phyloP scores from a whole-genome alignment of 345 rosid genomes.

The Abelmoschus esculentus region DNA sequence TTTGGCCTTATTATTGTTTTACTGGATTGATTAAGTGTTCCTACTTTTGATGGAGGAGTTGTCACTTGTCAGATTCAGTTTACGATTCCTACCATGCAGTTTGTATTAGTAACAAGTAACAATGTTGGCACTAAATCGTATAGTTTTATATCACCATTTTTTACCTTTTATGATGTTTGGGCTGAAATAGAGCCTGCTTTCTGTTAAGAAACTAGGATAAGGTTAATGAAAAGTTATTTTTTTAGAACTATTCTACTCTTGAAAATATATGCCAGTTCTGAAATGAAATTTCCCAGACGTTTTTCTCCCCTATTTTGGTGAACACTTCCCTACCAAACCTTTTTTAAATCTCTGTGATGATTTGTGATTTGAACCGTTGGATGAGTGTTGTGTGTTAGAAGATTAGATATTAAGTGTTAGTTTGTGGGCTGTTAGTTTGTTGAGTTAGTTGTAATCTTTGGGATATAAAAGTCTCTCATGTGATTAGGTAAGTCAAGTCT shows the following conservation, averaged over 20 bases:
- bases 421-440: too few relatives aligned
- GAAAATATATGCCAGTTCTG: background rate
- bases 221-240: background rate
- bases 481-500: too few relatives aligned
- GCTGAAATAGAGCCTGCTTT: background rate
- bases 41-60: background rate
- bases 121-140: background rate
- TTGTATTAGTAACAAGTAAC: background rate
- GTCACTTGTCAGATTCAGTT: background rate
- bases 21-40: background rate
- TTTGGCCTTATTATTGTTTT: constrained; percentile 3
- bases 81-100: background rate
- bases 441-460: too few relatives aligned
- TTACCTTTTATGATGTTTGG: background rate
- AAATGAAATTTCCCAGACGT: background rate
- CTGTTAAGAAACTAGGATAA: background rate
- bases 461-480: too few relatives aligned
- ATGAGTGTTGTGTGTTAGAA: too few relatives aligned
- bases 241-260: background rate
- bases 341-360: background rate
- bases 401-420: too few relatives aligned
- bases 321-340: background rate
- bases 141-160: background rate
- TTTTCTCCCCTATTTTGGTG: background rate
- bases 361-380: background rate